Evolutionary conservation across 2,329 filamentous ascomycete genomes (phyloP), one percentile per base, ranked within the genome.

Genomic region (Beauveria varroae): DNA sequence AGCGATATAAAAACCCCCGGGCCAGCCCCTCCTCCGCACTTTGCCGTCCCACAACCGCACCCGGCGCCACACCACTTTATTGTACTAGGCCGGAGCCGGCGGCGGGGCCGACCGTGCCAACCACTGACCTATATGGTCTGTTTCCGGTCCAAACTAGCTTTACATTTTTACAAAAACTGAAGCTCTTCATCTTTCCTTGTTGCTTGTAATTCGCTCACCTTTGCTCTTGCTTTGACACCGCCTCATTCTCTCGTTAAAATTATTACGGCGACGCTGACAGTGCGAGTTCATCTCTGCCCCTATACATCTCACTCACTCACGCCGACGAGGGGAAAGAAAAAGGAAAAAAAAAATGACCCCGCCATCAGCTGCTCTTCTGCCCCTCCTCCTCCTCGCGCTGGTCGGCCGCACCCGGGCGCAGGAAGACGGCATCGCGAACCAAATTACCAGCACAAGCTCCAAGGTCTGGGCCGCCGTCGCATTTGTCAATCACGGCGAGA

Each of bases 401-500:
- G 30, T 44, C 34, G 20, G 22, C 57, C 12, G 26, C 14, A n/a
- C 3, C 16, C 18, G 34, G 18, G 46, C 57, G 22, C 57, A 59
- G 30, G 46, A 43, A 12, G 57, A 44, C 18, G 24, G 37, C 24
- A 14, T 3, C 22, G 16, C 57, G 3, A 59, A 59, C n/a, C 22
- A 34, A 10, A 18, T 50, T 3, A 57, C 47, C 12, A 52, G 47
- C 37, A 40, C 65, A 20, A 70, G 69, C 44, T 73, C 76, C 55
- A 77, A 72, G 28, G 76, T 83, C 56, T 82, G 80, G 79, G 77
- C 78, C 4, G 78, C 76, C 0, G 76, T 79, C 49, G 76, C 75
- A 26, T 81, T 77, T 68, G 65, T 83, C 64, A 72, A 79, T 63
- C 72, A 84, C 66, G 83, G 83, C 66, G 83, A 86, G 67, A 80